Conservation (phyloP, 1,284 basidiomycete genomes). For the Apiotrichum domesticum region DNA sequence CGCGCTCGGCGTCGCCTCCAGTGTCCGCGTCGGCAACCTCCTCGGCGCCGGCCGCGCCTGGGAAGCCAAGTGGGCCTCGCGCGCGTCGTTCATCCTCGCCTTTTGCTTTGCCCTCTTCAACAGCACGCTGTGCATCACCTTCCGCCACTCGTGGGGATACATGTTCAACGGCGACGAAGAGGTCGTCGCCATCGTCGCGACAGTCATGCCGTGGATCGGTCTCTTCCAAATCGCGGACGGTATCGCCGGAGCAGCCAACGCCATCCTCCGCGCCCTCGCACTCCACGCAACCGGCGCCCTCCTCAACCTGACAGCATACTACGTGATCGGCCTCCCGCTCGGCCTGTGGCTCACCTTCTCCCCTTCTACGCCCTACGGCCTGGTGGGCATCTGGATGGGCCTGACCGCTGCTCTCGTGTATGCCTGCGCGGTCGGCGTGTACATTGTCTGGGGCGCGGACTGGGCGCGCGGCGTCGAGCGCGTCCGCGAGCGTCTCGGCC, state of each 20-base stretch:
- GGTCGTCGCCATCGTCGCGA: constrained; percentile 57
- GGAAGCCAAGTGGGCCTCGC: constrained; percentile 62
- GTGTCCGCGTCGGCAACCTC: constrained; percentile 79
- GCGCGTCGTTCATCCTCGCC: constrained; percentile 59
- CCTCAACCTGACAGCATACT: constrained; percentile 51
- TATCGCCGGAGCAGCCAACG: constrained; percentile 60
- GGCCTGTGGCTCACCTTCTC: constrained; percentile 50
- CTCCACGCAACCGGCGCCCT: constrained; percentile 52
- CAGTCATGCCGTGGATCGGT: constrained; percentile 62
- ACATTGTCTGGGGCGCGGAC: constrained; percentile 46
- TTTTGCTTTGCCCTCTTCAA: constrained; percentile 56
- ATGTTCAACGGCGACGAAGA: constrained; percentile 78
- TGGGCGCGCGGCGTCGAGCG: constrained; percentile 47
- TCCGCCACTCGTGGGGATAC: constrained; percentile 68
- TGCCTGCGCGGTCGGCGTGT: constrained; percentile 37
- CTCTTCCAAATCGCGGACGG: constrained; percentile 69
- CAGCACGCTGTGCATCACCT: constrained; percentile 64
- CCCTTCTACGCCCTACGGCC: constrained; percentile 31
- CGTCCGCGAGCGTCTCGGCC: constrained; percentile 43
- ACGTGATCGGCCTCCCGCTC: constrained; percentile 49
- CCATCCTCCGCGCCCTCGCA: constrained; percentile 71
- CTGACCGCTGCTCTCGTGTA: constrained; percentile 48
- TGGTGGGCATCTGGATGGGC: constrained; percentile 50
- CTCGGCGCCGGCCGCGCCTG: constrained; percentile 64
- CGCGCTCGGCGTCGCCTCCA: constrained; percentile 69